These are phyloP conservation scores for Lentithecium fluviatile DNA, from an alignment of 495 filamentous ascomycete species.

Conservation along the genomic window DNA sequence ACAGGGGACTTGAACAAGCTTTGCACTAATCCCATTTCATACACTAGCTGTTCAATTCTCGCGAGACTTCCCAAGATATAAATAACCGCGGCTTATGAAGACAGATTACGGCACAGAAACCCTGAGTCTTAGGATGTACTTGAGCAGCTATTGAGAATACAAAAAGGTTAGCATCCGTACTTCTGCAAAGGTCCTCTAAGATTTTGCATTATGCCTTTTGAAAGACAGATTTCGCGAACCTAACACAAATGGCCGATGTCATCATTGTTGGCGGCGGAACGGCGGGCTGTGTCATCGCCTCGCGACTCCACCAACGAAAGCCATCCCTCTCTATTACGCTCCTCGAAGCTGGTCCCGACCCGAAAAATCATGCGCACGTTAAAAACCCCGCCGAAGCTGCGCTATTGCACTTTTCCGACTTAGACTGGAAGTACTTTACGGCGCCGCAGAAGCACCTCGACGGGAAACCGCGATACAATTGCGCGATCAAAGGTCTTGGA, in stretches of 20 bases:
- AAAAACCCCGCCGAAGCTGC: conserved; percentile 15
- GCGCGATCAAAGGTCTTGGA: conserved; percentile 60
- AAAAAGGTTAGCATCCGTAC: no score
- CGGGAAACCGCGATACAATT: conserved; percentile 54
- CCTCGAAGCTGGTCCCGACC: conserved; percentile 40
- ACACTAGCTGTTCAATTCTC: no score
- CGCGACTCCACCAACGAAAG: conserved; percentile 33
- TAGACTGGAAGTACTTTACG: conserved; percentile 65
- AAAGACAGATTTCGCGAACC: no score
- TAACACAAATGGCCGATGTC: conserved; percentile 35
- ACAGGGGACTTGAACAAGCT: no score
- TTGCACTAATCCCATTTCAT: no score
- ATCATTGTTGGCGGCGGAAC: conserved; percentile 41
- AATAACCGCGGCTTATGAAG: no score
- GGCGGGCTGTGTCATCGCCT: conserved; percentile 43
- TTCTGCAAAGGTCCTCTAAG: no score
- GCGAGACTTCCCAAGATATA: no score
- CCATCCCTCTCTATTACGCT: conserved; percentile 35
- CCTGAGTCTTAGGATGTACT: no score
- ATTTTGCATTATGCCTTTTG: no score
- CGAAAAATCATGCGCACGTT: conserved; percentile 27
- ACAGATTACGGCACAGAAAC: no score
- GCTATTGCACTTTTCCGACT: conserved; percentile 6
- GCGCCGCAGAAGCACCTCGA: conserved; percentile 53
- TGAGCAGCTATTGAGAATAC: no score